A percentile compares a stretch with the other conserved stretches of the same genome.
Evolutionary conservation across 257 asterid species (phyloP).

Genomic region (Lithospermum erythrorhizon): DNA sequence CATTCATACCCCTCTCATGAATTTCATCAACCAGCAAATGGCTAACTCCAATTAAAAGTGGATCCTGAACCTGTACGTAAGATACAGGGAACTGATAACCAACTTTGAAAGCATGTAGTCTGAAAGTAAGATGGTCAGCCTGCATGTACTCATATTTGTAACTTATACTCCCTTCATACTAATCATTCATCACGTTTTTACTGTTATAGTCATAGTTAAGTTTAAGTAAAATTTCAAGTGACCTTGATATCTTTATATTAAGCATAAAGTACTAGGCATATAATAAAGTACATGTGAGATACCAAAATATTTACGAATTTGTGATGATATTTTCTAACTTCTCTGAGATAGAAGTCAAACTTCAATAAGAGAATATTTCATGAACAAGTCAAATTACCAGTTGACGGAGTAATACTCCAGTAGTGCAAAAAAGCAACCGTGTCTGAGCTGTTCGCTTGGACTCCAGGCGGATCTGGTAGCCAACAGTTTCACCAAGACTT

Average conservation of each 20-base stretch:
- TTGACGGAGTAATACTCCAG: slow-evolving; percentile 84
- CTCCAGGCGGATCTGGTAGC: slow-evolving; percentile 91
- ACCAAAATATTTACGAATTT: background rate
- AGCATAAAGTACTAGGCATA: too few species aligned
- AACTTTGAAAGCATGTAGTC: background rate
- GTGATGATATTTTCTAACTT: background rate
- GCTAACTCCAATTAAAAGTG: slow-evolving; percentile 65
- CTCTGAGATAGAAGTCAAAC: slow-evolving; percentile 3
- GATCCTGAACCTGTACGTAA: slow-evolving; percentile 57
- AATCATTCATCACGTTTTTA: background rate
- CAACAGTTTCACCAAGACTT: slow-evolving; percentile 81
- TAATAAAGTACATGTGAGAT: background rate
- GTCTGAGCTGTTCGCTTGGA: slow-evolving; percentile 75
- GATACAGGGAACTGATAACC: slow-evolving; percentile 13
- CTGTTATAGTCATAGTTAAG: background rate
- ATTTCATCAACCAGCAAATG: slow-evolving; percentile 94
- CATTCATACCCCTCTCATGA: slow-evolving; percentile 98
- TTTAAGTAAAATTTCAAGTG: too few species aligned
- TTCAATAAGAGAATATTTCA: slow-evolving; percentile 7
- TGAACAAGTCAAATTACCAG: slow-evolving; percentile 39
- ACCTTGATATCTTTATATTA: background rate
- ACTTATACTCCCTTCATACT: background rate
- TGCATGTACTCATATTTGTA: background rate
- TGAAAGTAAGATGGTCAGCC: background rate
- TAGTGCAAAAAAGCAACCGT: slow-evolving; percentile 87